Evolutionary conservation across 1,284 basidiomycete genomes (phyloP).

Genomic region (Psilocybe mexicana): DNA sequence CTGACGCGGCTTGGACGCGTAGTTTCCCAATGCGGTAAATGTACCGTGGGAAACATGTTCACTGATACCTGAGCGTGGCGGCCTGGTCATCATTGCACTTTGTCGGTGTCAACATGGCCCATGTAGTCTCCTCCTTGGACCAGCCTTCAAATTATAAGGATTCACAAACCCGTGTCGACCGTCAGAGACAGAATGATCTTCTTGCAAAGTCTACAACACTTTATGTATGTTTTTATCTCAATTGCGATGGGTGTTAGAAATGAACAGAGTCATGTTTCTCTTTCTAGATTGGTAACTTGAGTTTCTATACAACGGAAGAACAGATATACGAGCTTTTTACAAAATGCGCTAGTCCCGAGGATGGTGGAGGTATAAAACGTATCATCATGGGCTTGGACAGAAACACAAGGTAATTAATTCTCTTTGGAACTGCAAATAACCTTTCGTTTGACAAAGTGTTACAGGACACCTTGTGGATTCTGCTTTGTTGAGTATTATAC

Average conservation of each 20-base stretch:
- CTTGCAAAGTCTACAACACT: slow-evolving; percentile 75
- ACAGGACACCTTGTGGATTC: slow-evolving; percentile 96
- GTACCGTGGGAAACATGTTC: slow-evolving; percentile 33
- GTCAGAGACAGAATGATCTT: slow-evolving; percentile 67
- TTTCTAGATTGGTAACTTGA: slow-evolving; percentile 88
- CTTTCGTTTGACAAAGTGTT: slow-evolving; percentile 3
- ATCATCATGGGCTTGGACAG: slow-evolving; percentile 99
- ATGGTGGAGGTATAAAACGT: slow-evolving; percentile 95
- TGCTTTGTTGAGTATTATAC: slow-evolving; percentile 99
- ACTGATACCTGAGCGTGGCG: neutral
- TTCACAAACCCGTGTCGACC: slow-evolving; percentile 78
- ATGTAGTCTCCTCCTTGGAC: slow-evolving; percentile 84
- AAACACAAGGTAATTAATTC: slow-evolving; percentile 71
- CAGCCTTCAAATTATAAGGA: slow-evolving; percentile 96
- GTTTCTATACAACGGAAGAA: slow-evolving; percentile 98
- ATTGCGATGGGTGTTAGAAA: neutral
- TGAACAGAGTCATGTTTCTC: slow-evolving; percentile 9
- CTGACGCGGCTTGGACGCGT: slow-evolving; percentile 59
- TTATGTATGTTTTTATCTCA: slow-evolving; percentile 48
- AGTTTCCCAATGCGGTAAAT: slow-evolving; percentile 30
- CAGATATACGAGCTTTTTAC: slow-evolving; percentile 99
- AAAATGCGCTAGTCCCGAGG: slow-evolving; percentile 86
- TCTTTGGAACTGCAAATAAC: neutral
- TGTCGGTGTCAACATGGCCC: slow-evolving; percentile 63
- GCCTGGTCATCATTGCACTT: slow-evolving; percentile 3